Percentiles rank a stretch among this genome's conserved stretches.
These are phyloP conservation scores for Phialocephala subalpina DNA, from an alignment of 2,329 filamentous ascomycete species.

Conservation along the genomic window DNA sequence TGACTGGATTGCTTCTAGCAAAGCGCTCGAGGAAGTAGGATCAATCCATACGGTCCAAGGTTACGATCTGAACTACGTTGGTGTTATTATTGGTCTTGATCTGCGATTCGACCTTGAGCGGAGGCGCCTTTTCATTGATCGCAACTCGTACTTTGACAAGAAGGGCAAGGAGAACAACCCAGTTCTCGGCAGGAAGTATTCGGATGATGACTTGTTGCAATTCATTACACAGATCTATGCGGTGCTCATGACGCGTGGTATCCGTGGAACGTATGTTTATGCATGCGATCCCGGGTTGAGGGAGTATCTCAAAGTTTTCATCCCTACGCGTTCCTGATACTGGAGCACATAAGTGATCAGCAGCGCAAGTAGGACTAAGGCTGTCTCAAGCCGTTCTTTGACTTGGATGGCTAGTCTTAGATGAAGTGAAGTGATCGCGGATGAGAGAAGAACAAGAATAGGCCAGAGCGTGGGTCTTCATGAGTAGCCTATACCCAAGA, in stretches of 20 bases:
- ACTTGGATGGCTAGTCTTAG: no score
- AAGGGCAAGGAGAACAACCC: conserved; percentile 31
- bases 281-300: conserved; percentile 25
- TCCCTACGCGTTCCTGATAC: conserved; percentile 20
- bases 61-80: conserved; percentile 29
- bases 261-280: conserved; percentile 27
- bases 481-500: no score
- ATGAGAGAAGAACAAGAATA: no score
- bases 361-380: no score
- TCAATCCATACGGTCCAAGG: conserved; percentile 28
- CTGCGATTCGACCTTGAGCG: conserved; percentile 27
- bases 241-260: conserved; percentile 29
- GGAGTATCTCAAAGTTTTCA: conserved; percentile 28
- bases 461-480: no score
- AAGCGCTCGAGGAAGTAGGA: conserved; percentile 28
- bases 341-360: no score
- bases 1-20: conserved; percentile 27
- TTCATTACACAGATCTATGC: conserved; percentile 31
- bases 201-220: conserved; percentile 29
- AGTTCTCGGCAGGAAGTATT: conserved; percentile 27
- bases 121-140: conserved; percentile 29
- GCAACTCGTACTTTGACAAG: conserved; percentile 28
- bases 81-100: conserved; percentile 24
- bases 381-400: no score
- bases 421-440: no score